Base-by-base conservation (phyloP, 2,329 filamentous ascomycete genomes). In the Fusarium equiseti region DNA sequence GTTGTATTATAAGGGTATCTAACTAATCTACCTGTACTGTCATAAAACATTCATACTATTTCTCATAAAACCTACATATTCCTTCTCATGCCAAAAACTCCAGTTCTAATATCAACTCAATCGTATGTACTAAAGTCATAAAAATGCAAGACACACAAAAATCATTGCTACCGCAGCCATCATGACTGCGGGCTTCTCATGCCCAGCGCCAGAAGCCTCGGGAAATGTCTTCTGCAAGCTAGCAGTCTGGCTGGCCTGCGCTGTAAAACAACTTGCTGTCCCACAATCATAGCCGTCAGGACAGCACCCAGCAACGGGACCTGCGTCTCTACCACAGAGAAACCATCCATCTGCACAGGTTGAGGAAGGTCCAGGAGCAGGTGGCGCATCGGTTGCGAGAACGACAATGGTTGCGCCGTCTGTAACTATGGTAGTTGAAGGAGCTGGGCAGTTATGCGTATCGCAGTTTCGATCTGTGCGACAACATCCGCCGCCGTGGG, bases 381-480 rank as follows among this genome's bases (percentile, higher is more conserved):
- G 84, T 12, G 84, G 82, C 12, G 83, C 82, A 56, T 83, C 82
- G 3, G 79, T 81, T 0, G 83, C 84, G 3, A 90, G 90, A 18
- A 93, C 89, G 1, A 91, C 90, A 29, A 97, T 83, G 0, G 94
- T 97, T 4, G 88, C 84, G 9, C 91, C 92, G 66, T 90, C 85
- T 1, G 86, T 87, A 4, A 95, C 81, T 4, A 94, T 88, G 1
- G 90, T 92, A 0, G 90, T 92, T 3, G 80, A 79, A 0, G 85
- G 82, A 0, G 88, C 81, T 0, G 93, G 92, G 75, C 95, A 98
- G 9, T 91, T 92, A 0, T 92, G 92, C 0, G 90, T 91, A 64
- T 91, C 88, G 81, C 95, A 98, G 81, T 97, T 88, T 22, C 95
- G 89, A 3, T 94, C 95, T 0, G 93, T 94, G 61, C 92, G 92